Base-by-base conservation (phyloP, 352 stramenopile species). In the Phytophthora meadii region DNA sequence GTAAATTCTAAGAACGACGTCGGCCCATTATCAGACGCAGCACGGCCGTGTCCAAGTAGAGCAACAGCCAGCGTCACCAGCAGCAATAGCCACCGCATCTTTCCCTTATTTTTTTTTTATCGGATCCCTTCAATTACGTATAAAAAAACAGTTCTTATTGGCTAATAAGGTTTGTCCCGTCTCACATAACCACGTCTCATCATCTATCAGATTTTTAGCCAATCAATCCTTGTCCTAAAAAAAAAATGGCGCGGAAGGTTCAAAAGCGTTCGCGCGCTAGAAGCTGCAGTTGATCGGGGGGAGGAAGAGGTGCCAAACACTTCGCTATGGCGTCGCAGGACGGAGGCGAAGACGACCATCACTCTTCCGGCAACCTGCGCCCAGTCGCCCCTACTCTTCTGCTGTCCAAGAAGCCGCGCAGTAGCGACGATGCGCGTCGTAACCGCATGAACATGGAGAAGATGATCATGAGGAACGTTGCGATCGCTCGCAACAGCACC, bases 401-500 rank as follows among this genome's bases (percentile, higher is more conserved):
- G 5, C 25, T 59, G 9, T 41, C 39, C 44, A 72, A 64, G 47
- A 74, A 66, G 54, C 32, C 40, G 37, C 67, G 67, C 45, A 65
- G 24, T 19, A 86, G 69, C 2, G 77, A 90, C 17, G 72, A 93
- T 15, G 12, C 76, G 59, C 82, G 84, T 0, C 85, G 83, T 46
- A 92, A 77, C 67, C 72, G 73, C 14, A 48, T 92, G 34, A 94
- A 90, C 60, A 92, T 92, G 82, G 85, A 94, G 70, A 91, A 91
- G 49, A 94, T 94, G 85, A 89, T 94, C 66, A 82, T 91, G 68
- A 92, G 91, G 57, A 94, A 94, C 63, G 82, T 92, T 28, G 51
- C 84, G 19, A 74, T 64, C 36, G 77, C 79, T 4, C 77, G 82
- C 10, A 75, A 68, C 15, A 74, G 70, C 62, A 76, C 84, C 59